A percentile compares a stretch with the other conserved stretches of the same genome.
These are phyloP conservation scores for Pythium phragmitis DNA, from an alignment of 352 stramenopile genomes.

Conservation along the genomic window DNA sequence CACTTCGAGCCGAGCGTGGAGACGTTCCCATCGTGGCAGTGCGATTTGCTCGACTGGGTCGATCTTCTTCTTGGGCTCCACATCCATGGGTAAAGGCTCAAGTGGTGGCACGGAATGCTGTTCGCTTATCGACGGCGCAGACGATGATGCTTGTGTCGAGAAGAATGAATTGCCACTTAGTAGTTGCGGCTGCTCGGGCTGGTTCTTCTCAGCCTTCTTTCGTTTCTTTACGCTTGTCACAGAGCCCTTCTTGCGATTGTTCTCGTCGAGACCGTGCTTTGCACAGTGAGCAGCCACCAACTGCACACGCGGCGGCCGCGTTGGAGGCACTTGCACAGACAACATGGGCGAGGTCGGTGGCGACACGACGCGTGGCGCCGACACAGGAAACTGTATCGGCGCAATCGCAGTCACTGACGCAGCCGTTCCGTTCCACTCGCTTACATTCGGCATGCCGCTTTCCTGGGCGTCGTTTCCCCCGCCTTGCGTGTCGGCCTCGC, in stretches of 20 bases:
- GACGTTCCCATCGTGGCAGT: slow-evolving; percentile 12
- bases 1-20: slow-evolving; percentile 13
- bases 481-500: slow-evolving; percentile 5
- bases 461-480: background rate
- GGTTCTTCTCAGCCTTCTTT: background rate
- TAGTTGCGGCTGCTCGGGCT: background rate
- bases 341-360: slow-evolving; percentile 4
- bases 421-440: background rate
- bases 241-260: too few relatives aligned
- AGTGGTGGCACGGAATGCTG: background rate
- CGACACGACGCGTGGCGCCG: background rate
- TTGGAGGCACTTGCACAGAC: background rate
- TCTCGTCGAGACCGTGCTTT: background rate
- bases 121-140: background rate
- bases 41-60: background rate
- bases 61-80: background rate
- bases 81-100: background rate
- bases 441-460: background rate
- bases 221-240: background rate
- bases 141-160: slow-evolving; percentile 3
- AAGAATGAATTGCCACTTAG: slow-evolving; percentile 1
- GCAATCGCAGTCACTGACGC: background rate
- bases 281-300: background rate
- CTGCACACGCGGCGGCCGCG: slow-evolving; percentile 6
- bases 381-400: background rate